Evolutionary conservation across 1,139 yeast genomes (phyloP), one percentile per base, ranked within the genome.

Genomic region (Saccharomyces hybrid): DNA sequence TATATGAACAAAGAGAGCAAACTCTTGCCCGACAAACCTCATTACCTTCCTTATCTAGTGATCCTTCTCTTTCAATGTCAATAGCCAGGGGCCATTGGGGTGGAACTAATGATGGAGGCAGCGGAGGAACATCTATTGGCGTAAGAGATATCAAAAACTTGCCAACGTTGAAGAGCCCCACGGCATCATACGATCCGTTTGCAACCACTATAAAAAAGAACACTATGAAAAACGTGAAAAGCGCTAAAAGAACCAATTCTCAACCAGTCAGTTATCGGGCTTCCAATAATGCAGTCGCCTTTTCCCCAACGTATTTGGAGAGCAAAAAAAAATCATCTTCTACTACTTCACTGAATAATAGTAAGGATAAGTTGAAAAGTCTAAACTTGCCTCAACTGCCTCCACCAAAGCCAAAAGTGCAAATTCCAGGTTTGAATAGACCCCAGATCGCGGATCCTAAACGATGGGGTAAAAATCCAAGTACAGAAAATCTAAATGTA

Each of bases 31-130:
- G 69, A 62, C 55, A 56, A 16, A 59, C 62, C 5, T 73, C 75
- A 52, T 83, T 85, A 67, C 93, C 93, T 0, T 78, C 81, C 0
- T 73, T 86, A 54, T 73, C 81, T 1, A 69, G 63, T 51, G 72
- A 66, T 29, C 58, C 68, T 1, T 49, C 67, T 1, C 54, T 58
- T 14, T 29, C 47, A 13, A 57, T 68, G 3, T 58, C 63, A 2
- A 56, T 62, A 19, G 44, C 23, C 44, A 38, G 44, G 26, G 44
- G 44, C 23, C 44, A 38, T 38, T 38, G 44, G 44, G 44, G 44
- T 14, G 44, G 44, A 11, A 38, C 44, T 8, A 38, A 38, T 5
- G 44, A 38, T 25, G 56, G 67, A 55, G 66, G 70, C 26, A 57
- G 62, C 25, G 65, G 74, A 73, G 62, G 68, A 31, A 49, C 52